Conservation (phyloP, 768 basidiomycete genomes). For the Scleroderma citrinum region DNA sequence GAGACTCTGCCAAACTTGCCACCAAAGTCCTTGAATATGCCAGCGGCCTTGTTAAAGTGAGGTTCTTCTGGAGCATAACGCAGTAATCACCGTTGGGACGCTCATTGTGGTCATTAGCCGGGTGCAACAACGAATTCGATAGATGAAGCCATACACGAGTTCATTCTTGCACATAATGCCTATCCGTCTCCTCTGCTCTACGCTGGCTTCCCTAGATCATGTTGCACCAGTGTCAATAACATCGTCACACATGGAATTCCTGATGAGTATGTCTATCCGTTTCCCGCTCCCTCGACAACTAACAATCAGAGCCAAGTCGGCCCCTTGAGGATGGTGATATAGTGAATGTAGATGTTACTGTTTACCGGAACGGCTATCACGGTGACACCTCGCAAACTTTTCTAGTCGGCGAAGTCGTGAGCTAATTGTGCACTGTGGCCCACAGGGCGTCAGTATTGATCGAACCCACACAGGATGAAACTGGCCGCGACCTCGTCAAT, state of each 20-base stretch:
- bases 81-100: not conserved
- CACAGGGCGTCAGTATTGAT: not conserved
- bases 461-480: constrained; percentile 48
- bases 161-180: constrained; percentile 59
- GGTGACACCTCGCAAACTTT: constrained; percentile 88
- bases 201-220: constrained; percentile 44
- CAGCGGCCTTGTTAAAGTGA: constrained; percentile 47
- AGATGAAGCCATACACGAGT: constrained; percentile 67
- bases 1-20: constrained; percentile 52
- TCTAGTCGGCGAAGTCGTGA: constrained; percentile 71
- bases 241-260: constrained; percentile 86
- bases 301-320: constrained; percentile 47
- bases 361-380: constrained; percentile 79
- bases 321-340: constrained; percentile 79
- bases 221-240: constrained; percentile 77
- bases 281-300: not conserved
- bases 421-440: constrained; percentile 9
- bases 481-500: constrained; percentile 58
- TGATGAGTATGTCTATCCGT: constrained; percentile 56
- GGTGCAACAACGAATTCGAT: constrained; percentile 72
- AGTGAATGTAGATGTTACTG: constrained; percentile 83
- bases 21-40: constrained; percentile 51
- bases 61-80: not conserved
- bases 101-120: constrained; percentile 40
- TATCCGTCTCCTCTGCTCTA: constrained; percentile 88